Conservation (phyloP, 2,329 filamentous ascomycete genomes). For the Fusarium longipes region DNA sequence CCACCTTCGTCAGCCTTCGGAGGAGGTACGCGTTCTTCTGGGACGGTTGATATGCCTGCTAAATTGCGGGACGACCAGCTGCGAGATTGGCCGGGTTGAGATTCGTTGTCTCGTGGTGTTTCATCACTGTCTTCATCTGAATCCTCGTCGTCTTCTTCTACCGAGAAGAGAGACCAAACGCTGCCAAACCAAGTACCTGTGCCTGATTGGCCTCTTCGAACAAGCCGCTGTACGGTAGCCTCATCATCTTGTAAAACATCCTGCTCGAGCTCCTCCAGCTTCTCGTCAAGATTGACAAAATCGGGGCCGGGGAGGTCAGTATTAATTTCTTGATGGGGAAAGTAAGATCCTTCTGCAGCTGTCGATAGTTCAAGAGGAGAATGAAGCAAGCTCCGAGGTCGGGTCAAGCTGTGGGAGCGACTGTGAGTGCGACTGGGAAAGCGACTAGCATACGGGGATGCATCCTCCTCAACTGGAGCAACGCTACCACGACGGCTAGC, state of each 20-base stretch:
- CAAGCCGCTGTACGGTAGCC: slow-evolving; percentile 66
- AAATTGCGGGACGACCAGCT: slow-evolving; percentile 53
- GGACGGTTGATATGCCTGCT: slow-evolving; percentile 55
- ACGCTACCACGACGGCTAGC: slow-evolving; percentile 61
- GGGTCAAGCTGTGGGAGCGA: slow-evolving; percentile 51
- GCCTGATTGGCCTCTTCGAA: slow-evolving; percentile 63
- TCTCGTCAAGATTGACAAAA: slow-evolving; percentile 71
- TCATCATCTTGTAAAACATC: slow-evolving; percentile 68
- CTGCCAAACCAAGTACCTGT: slow-evolving; percentile 69
- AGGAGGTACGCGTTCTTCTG: slow-evolving; percentile 60
- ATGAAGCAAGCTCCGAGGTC: slow-evolving; percentile 54
- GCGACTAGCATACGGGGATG: slow-evolving; percentile 56
- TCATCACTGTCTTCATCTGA: slow-evolving; percentile 57
- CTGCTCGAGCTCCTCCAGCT: slow-evolving; percentile 64
- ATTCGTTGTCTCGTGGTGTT: slow-evolving; percentile 44
- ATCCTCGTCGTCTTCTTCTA: slow-evolving; percentile 69
- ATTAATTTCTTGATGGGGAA: slow-evolving; percentile 40
- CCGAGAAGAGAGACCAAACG: slow-evolving; percentile 71
- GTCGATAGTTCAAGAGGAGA: slow-evolving; percentile 57
- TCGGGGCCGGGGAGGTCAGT: slow-evolving; percentile 65
- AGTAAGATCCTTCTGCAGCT: slow-evolving; percentile 44
- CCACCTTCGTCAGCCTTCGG: slow-evolving; percentile 66
- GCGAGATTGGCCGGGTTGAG: slow-evolving; percentile 46
- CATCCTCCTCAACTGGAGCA: slow-evolving; percentile 53
- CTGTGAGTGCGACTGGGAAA: slow-evolving; percentile 59